phyloP scores from a whole-genome alignment of 2,329 filamentous ascomycete species.

The Alternaria gansuensis region DNA sequence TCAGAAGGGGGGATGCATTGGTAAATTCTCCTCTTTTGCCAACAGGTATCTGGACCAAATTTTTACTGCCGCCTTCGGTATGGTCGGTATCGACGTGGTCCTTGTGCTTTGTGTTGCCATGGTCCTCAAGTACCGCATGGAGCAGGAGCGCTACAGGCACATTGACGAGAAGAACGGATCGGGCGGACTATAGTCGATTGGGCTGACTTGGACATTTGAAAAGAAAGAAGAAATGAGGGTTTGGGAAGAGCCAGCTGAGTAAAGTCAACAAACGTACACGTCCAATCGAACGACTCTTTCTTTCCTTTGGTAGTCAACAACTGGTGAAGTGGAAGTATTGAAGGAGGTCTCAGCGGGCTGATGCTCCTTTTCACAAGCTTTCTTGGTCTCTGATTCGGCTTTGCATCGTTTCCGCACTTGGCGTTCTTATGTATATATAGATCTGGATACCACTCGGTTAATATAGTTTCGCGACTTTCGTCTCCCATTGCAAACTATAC shows the following conservation, averaged over 20 bases:
- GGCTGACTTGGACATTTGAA: background rate
- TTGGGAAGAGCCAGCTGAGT: constrained; percentile 29
- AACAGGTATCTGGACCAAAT: constrained; percentile 77
- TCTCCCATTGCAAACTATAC: background rate
- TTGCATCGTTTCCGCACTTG: constrained; percentile 24
- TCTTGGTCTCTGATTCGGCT: constrained; percentile 14
- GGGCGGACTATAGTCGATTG: constrained; percentile 36
- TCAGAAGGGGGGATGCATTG: constrained; percentile 73
- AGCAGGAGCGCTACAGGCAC: constrained; percentile 78
- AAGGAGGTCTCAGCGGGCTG: constrained; percentile 12
- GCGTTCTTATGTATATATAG: constrained; percentile 28
- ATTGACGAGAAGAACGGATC: constrained; percentile 77
- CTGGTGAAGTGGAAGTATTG: constrained; percentile 12
- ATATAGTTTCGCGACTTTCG: constrained; percentile 1
- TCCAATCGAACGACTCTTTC: constrained; percentile 32
- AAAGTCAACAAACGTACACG: constrained; percentile 18
- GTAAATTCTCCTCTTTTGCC: constrained; percentile 71
- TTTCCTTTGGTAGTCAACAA: constrained; percentile 28
- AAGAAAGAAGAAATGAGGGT: constrained; percentile 15
- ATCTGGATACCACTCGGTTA: constrained; percentile 10
- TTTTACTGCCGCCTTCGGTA: constrained; percentile 81
- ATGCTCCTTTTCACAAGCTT: background rate
- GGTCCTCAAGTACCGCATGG: constrained; percentile 81
- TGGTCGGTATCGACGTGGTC: constrained; percentile 74
- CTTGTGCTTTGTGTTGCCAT: constrained; percentile 77